Percentiles rank a stretch among this genome's conserved stretches.
Evolutionary conservation across 768 basidiomycete genomes (phyloP).

Genomic region (Hygrophorus russula): DNA sequence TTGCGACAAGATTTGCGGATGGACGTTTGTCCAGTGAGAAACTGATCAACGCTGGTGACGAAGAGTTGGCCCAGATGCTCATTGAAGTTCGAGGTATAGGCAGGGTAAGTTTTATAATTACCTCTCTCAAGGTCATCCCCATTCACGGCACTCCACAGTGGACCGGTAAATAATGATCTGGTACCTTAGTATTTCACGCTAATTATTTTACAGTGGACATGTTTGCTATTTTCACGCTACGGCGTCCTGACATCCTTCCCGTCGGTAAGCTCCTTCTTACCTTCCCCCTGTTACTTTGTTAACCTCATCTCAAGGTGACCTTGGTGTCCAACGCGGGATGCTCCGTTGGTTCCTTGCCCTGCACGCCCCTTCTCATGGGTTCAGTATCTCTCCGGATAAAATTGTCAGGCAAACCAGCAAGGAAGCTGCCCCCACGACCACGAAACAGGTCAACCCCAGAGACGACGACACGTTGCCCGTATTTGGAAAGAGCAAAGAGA

Average conservation of each 20-base stretch:
- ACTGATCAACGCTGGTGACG: conserved; percentile 59
- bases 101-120: conserved; percentile 28
- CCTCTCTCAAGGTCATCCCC: neutral
- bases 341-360: conserved; percentile 57
- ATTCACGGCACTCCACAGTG: conserved; percentile 24
- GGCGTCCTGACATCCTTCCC: conserved; percentile 41
- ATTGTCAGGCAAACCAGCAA: conserved; percentile 13
- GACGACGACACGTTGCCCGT: conserved; percentile 23
- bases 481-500: conserved; percentile 9
- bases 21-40: conserved; percentile 68
- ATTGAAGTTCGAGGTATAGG: conserved; percentile 76
- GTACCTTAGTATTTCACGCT: conserved; percentile 7
- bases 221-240: conserved; percentile 84
- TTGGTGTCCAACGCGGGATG: conserved; percentile 73
- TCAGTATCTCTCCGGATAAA: conserved; percentile 43
- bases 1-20: conserved; percentile 72
- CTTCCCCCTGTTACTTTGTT: neutral
- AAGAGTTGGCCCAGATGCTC: conserved; percentile 65
- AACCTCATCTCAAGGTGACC: conserved; percentile 41
- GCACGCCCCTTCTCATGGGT: conserved; percentile 40
- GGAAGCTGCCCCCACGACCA: conserved; percentile 4
- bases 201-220: conserved; percentile 54
- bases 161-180: conserved; percentile 36
- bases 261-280: conserved; percentile 18
- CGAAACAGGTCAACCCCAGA: conserved; percentile 7